phyloP scores from a whole-genome alignment of 1,284 basidiomycete species.

The Neolentinus lepideus region DNA sequence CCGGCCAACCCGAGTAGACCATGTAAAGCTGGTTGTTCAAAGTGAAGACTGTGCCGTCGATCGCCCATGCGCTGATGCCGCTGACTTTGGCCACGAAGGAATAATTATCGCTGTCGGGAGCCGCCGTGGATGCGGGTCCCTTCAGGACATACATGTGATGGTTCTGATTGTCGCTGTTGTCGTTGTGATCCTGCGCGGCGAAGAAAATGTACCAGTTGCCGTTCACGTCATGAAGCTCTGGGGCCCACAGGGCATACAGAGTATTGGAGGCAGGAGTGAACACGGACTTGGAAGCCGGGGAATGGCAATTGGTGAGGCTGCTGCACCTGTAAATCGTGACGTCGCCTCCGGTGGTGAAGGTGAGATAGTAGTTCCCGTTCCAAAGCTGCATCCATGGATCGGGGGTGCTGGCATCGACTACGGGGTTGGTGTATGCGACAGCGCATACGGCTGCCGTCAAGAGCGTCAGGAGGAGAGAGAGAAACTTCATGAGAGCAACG shows the following conservation, averaged over 20 bases:
- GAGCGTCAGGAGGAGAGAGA: not conserved
- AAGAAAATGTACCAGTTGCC: not conserved
- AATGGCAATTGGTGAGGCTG: not conserved
- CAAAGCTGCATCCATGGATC: not conserved
- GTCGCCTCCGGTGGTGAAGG: conserved; percentile 1
- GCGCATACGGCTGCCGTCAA: not conserved
- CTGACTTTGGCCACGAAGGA: not conserved
- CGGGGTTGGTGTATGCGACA: not conserved
- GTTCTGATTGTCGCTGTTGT: not conserved
- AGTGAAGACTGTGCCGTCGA: not conserved
- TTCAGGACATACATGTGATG: conserved; percentile 1
- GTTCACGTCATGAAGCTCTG: not conserved
- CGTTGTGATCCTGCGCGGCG: not conserved
- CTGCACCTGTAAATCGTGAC: not conserved
- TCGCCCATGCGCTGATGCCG: not conserved
- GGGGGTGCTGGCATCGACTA: not conserved
- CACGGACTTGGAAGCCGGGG: not conserved
- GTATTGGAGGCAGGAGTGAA: not conserved
- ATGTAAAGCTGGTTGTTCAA: not conserved
- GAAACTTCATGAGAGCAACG: not conserved
- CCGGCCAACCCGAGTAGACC: not conserved
- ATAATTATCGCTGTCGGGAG: not conserved
- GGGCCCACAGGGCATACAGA: not conserved
- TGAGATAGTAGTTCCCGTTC: not conserved
- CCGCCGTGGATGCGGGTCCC: not conserved